Percentiles rank a stretch among this genome's conserved stretches.
Conservation (phyloP, 2,329 filamentous ascomycete species). For the Sclerotinia borealis region DNA sequence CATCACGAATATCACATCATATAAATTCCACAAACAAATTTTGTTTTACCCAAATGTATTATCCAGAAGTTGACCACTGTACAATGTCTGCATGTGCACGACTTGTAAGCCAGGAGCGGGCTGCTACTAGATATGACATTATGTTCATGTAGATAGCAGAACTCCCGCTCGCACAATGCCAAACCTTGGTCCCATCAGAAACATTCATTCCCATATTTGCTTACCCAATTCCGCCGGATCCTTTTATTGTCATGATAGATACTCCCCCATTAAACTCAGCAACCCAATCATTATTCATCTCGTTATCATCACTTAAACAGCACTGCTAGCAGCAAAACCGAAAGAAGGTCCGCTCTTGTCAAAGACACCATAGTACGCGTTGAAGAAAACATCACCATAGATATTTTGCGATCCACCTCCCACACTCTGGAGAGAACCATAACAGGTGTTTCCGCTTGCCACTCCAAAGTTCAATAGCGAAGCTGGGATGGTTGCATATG, state of each 20-base stretch:
- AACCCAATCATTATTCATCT: too few species aligned
- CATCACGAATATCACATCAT: not conserved
- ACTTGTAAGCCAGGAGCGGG: not conserved
- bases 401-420: constrained; percentile 28
- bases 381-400: constrained; percentile 33
- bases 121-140: not conserved
- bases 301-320: not conserved
- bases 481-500: constrained; percentile 33
- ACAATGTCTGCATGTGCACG: not conserved
- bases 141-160: not conserved
- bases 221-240: not conserved
- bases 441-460: constrained; percentile 28
- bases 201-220: not conserved
- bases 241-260: not conserved
- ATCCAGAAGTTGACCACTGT: not conserved
- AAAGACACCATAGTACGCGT: constrained; percentile 30
- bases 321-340: constrained; percentile 25
- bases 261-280: not conserved
- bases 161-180: not conserved
- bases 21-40: not conserved
- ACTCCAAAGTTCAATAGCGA: constrained; percentile 34
- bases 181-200: not conserved
- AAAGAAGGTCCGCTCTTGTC: constrained; percentile 24
- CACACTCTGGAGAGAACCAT: constrained; percentile 34
- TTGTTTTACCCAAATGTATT: not conserved